Base-by-base conservation (phyloP, 2,329 filamentous ascomycete genomes). In the Laburnicola sp. region DNA sequence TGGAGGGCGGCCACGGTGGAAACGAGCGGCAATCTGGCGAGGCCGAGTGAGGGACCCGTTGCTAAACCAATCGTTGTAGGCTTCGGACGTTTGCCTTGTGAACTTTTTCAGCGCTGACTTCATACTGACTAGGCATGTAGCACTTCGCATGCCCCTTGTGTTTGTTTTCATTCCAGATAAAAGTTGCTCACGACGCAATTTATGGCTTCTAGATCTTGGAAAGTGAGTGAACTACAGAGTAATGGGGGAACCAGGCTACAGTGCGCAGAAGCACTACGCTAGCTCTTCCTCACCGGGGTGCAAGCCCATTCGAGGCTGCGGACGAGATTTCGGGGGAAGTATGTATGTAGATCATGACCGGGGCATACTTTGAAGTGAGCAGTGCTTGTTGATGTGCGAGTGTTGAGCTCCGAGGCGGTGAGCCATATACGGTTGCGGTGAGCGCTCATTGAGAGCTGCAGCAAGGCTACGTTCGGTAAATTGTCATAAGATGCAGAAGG, bases 81-180 rank as follows among this genome's bases (percentile, higher is more conserved):
- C 21, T 30, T 28, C 27, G 32, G 30, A 22, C 49, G 43, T 45
- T 51, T 51, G 43, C 49, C 49, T 51, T 42, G 31, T 27, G 43
- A 8, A 42, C 44, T 37, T 34, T 22, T 38, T 38, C 38, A 31
- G 38, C 23, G 48, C 37, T 46, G 32, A 43, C 36, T 31, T 45
- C 36, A 28, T 31, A 30, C 30, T 9, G 8, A 11, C 28, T 27
- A 21, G 26, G 16, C 30, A 23, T 28, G 43, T 28, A 30, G 8
- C 26, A 27, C 11, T 26, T 36, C 21, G 27, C 38, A 26, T n/a
- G 16, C 39, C 21, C 26, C 21, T 22, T 41, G 2, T 8, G 25
- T 45, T 45, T 11, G 3, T 11, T 30, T 6, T n/a, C 25, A 30
- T 22, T 26, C 30, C 30, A n/a, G 1, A 10, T 7, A n/a, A 22